Conservation (phyloP, 768 basidiomycete genomes). For the Auriscalpium microsporum region DNA sequence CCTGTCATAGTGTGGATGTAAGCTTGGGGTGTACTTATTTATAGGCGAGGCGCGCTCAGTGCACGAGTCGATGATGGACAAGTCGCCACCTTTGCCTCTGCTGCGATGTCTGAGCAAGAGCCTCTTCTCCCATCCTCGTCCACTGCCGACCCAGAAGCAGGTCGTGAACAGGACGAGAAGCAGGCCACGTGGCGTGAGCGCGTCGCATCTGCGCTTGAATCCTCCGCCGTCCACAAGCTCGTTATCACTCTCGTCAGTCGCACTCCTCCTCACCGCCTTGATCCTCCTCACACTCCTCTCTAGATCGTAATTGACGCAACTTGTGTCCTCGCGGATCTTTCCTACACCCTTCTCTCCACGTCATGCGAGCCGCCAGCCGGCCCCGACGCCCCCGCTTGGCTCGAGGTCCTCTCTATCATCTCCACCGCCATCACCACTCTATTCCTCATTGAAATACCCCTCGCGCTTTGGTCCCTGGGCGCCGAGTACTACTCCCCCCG, state of each 20-base stretch:
- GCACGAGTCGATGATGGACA: too few relatives aligned
- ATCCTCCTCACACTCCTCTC: neutral
- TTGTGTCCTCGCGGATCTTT: conserved; percentile 68
- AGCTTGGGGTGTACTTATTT: too few relatives aligned
- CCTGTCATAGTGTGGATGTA: too few relatives aligned
- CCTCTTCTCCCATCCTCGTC: conserved; percentile 17
- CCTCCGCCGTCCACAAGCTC: conserved; percentile 8
- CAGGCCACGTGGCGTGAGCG: conserved; percentile 2
- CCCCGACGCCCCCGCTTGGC: conserved; percentile 47
- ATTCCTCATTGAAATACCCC: conserved; percentile 73
- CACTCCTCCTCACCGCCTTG: neutral
- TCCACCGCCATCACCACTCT: conserved; percentile 62
- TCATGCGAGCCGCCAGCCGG: conserved; percentile 35
- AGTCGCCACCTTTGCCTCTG: neutral
- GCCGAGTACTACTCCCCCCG: conserved; percentile 54
- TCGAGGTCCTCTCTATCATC: conserved; percentile 49
- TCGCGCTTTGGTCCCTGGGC: conserved; percentile 61
- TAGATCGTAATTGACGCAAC: conserved; percentile 56
- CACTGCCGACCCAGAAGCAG: neutral
- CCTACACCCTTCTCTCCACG: conserved; percentile 54
- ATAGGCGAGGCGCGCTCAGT: too few relatives aligned
- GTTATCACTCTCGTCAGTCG: conserved; percentile 11
- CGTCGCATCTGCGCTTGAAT: conserved; percentile 7
- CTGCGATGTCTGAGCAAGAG: conserved; percentile 21
- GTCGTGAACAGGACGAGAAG: neutral